These are phyloP conservation scores for Aspergillus quadricinctus DNA, from an alignment of 2,329 filamentous ascomycete genomes.

Conservation along the genomic window DNA sequence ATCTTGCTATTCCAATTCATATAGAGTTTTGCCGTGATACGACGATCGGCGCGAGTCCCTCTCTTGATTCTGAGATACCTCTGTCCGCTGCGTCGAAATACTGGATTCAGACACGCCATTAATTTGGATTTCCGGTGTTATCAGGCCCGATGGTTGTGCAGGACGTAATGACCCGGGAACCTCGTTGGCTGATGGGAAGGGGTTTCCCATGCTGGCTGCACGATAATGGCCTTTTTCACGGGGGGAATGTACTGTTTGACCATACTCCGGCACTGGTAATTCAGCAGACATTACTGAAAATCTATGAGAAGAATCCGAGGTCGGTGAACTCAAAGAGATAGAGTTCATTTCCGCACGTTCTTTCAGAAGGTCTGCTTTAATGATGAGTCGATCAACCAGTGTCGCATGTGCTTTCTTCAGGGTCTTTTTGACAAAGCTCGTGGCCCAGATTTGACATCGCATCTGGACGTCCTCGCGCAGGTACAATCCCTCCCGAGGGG, in stretches of 20 bases:
- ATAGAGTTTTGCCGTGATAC: neutral
- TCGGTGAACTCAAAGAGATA: neutral
- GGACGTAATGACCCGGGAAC: neutral
- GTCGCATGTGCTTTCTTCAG: slow-evolving; percentile 69
- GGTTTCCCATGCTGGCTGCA: neutral
- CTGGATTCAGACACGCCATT: neutral
- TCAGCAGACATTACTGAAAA: neutral
- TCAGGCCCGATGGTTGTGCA: neutral
- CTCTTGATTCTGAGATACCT: neutral
- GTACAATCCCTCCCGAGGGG: slow-evolving; percentile 67
- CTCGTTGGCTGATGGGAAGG: neutral
- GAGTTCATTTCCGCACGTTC: slow-evolving; percentile 8
- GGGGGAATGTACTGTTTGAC: neutral
- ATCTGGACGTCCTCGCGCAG: slow-evolving; percentile 83
- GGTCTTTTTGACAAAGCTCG: slow-evolving; percentile 75
- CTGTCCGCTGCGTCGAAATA: neutral
- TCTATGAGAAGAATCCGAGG: neutral
- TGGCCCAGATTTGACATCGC: slow-evolving; percentile 72
- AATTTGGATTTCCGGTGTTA: neutral
- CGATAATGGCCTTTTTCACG: neutral
- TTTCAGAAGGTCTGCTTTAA: slow-evolving; percentile 45
- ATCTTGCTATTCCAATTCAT: neutral
- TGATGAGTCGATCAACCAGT: slow-evolving; percentile 62
- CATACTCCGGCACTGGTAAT: neutral
- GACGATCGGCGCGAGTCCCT: neutral